phyloP scores from a whole-genome alignment of 2,329 filamentous ascomycete genomes.

The Scedosporium aurantiacum region DNA sequence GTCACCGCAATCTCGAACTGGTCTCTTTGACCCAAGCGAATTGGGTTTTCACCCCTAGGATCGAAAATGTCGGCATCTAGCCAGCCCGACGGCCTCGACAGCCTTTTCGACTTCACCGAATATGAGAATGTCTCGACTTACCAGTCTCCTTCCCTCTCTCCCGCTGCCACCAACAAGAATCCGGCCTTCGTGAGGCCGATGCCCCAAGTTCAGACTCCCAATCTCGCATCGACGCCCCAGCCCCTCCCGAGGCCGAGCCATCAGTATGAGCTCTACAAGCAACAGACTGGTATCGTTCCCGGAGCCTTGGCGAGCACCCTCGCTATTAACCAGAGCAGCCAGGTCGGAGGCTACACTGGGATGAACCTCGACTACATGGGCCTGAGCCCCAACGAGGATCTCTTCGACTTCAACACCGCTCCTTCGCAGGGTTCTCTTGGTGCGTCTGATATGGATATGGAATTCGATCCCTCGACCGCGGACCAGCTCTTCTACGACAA shows the following conservation, averaged over 20 bases:
- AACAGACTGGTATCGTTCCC: slow-evolving; percentile 85
- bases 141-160: slow-evolving; percentile 50
- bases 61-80: slow-evolving; percentile 27
- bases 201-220: slow-evolving; percentile 42
- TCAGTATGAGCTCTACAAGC: slow-evolving; percentile 89
- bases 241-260: slow-evolving; percentile 75
- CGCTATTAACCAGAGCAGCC: slow-evolving; percentile 56
- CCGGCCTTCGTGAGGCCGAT: slow-evolving; percentile 39
- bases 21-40: not conserved
- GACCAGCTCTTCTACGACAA: slow-evolving; percentile 53
- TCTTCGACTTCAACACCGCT: slow-evolving; percentile 63
- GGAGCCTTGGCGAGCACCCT: slow-evolving; percentile 73
- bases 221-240: slow-evolving; percentile 41
- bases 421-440: slow-evolving; percentile 50
- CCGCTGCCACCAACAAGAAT: slow-evolving; percentile 40
- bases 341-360: slow-evolving; percentile 42
- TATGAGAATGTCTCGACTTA: slow-evolving; percentile 49
- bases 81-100: slow-evolving; percentile 42
- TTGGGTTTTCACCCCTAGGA: not conserved
- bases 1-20: not conserved
- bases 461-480: slow-evolving; percentile 33
- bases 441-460: slow-evolving; percentile 57
- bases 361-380: slow-evolving; percentile 40
- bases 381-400: slow-evolving; percentile 48
- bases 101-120: slow-evolving; percentile 48